A percentile compares a stretch with the other conserved stretches of the same genome.
phyloP scores from a whole-genome alignment of 192 early-diverging fungal genomes.

The Umbelopsis sp. region DNA sequence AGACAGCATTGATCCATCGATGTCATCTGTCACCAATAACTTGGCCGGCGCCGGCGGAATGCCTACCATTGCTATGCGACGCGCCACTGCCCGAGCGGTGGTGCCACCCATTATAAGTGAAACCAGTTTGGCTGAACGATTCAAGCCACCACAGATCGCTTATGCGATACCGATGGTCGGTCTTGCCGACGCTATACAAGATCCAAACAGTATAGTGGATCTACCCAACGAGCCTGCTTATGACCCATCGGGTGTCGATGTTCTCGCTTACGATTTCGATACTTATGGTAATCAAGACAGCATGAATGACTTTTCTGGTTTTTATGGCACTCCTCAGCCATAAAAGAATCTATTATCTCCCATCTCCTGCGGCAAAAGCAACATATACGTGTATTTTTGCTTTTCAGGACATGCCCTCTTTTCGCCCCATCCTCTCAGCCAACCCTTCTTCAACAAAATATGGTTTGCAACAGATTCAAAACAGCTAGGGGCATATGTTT shows the following conservation, averaged over 20 bases:
- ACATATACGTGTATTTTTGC: too few relatives aligned
- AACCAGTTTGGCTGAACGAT: neutral
- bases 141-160: neutral
- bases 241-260: neutral
- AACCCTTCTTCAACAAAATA: too few relatives aligned
- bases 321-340: neutral
- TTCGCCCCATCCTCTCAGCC: neutral
- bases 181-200: too few relatives aligned
- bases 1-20: too few relatives aligned
- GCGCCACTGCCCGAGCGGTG: neutral
- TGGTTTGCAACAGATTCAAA: too few relatives aligned
- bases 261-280: neutral
- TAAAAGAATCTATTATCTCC: neutral
- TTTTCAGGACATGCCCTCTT: too few relatives aligned
- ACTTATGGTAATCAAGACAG: neutral
- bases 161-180: neutral
- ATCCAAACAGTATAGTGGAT: neutral
- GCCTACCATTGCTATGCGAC: constrained; percentile 9
- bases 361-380: too few relatives aligned
- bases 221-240: too few relatives aligned
- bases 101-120: constrained; percentile 11
- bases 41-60: neutral
- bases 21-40: neutral
- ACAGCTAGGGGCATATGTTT: too few relatives aligned
- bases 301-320: constrained; percentile 12